phyloP scores from a whole-genome alignment of 108 stramenopile genomes.

The Asterionellopsis glacialis region DNA sequence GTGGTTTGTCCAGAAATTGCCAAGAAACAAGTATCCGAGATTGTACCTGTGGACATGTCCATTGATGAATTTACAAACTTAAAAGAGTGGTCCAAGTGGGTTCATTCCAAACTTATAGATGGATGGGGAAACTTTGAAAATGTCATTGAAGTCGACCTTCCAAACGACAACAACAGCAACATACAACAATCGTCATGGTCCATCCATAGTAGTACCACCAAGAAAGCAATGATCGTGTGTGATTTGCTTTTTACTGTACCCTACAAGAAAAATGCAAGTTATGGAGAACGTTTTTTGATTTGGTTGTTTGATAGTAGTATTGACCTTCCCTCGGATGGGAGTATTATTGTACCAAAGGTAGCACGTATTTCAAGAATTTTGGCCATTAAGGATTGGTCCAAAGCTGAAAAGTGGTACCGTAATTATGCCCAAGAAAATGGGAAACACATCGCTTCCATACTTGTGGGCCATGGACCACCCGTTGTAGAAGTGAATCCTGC shows the following conservation, averaged over 20 bases:
- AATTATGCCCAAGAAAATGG: too few species aligned
- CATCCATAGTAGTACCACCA: neutral
- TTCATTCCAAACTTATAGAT: neutral
- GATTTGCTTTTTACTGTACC: conserved; percentile 6
- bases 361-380: too few species aligned
- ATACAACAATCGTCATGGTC: too few species aligned
- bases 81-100: neutral
- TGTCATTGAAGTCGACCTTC: neutral
- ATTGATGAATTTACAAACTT: neutral
- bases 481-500: too few species aligned
- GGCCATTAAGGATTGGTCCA: too few species aligned
- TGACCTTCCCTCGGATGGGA: neutral
- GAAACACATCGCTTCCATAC: too few species aligned
- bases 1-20: conserved; percentile 1
- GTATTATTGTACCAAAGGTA: too few species aligned
- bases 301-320: conserved; percentile 7
- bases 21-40: neutral
- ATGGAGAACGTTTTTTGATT: neutral
- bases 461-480: too few species aligned
- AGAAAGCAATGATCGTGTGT: conserved; percentile 4
- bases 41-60: too few species aligned
- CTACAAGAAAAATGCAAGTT: neutral
- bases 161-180: too few species aligned
- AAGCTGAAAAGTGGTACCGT: too few species aligned
- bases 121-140: conserved; percentile 5